A percentile compares a stretch with the other conserved stretches of the same genome.
phyloP scores from a whole-genome alignment of 768 basidiomycete species.

The Lepiota subincarnata region DNA sequence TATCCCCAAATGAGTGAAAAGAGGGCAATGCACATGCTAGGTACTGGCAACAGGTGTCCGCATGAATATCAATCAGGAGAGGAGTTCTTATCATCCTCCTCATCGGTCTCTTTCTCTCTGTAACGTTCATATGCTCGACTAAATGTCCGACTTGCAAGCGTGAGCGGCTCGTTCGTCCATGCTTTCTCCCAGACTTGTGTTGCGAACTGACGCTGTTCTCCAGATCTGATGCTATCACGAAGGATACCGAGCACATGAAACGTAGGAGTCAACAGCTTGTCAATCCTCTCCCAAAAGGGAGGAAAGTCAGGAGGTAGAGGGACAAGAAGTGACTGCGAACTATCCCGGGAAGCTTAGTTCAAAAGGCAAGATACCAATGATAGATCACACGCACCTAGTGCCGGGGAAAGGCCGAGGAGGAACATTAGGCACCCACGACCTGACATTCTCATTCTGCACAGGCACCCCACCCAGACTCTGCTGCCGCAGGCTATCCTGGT shows the following conservation, averaged over 20 bases:
- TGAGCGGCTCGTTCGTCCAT: slow-evolving; percentile 55
- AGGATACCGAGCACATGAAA: slow-evolving; percentile 46
- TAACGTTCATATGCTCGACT: slow-evolving; percentile 38
- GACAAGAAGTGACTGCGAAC: slow-evolving; percentile 50
- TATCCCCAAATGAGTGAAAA: neutral
- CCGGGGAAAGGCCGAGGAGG: slow-evolving; percentile 39
- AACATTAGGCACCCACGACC: slow-evolving; percentile 37
- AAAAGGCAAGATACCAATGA: slow-evolving; percentile 1
- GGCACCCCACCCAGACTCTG: slow-evolving; percentile 14
- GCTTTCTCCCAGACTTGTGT: slow-evolving; percentile 61
- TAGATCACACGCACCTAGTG: slow-evolving; percentile 29
- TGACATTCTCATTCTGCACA: slow-evolving; percentile 19
- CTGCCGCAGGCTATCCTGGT: slow-evolving; percentile 41
- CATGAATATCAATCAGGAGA: slow-evolving; percentile 19
- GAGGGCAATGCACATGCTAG: neutral
- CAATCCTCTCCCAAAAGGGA: slow-evolving; percentile 49
- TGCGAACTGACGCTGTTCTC: slow-evolving; percentile 56
- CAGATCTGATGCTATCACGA: slow-evolving; percentile 49
- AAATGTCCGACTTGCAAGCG: slow-evolving; percentile 39
- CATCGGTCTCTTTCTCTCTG: slow-evolving; percentile 41
- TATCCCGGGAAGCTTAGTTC: slow-evolving; percentile 18
- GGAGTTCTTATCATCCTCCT: slow-evolving; percentile 36
- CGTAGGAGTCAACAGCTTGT: slow-evolving; percentile 55
- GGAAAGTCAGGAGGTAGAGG: slow-evolving; percentile 55
- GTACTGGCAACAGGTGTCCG: slow-evolving; percentile 1